Base-by-base conservation (phyloP, 2,329 filamentous ascomycete species). In the Pseudocercospora ulei region DNA sequence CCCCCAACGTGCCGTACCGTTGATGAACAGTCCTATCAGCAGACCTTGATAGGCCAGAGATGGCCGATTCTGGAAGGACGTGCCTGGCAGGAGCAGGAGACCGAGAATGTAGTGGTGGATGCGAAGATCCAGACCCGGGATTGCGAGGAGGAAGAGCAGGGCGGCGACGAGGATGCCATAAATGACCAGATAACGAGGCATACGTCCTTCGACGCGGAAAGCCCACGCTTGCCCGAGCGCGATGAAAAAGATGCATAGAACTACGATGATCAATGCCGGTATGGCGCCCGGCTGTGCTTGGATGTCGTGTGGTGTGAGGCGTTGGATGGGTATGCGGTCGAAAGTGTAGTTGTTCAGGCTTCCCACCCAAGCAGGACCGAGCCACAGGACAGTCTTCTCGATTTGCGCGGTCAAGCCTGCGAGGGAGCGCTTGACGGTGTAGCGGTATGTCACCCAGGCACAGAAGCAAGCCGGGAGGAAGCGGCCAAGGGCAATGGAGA, bases 71-170 rank as follows among this genome's bases (percentile, higher is more conserved):
- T 94, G 87, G 61, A 96, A 77, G 37, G 76, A 78, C 0, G 90
- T 96, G 0, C 87, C 90, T 0, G 87, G 85, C 3, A 96, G 72
- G 0, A 98, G 72, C 0, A 96, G 68, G 8, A 98, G 72, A 1
- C 80, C 86, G 3, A 96, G 69, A 48, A 96, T 83, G 58, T 96
- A 98, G 61, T 98, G 90, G 58, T 98, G 90, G 40, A 98, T 86
- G 20, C 90, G 78, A 34, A 98, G 70, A 46, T 78, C 81, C 35
- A 94, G 75, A 5, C 77, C 74, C 0, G 88, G 88, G 4, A 94
- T 63, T 1, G 73, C 65, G 7, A 93, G 68, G 20, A 82, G 72
- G 34, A 86, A 64, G 18, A 90, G 56, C 22, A 96, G 74, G n/a
- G 68, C 69, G 2, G 66, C 57, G 1, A 76, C 64, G 47, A 94